Evolutionary conservation across 2,329 filamentous ascomycete genomes (phyloP).

Genomic region (Botrytis galanthina): DNA sequence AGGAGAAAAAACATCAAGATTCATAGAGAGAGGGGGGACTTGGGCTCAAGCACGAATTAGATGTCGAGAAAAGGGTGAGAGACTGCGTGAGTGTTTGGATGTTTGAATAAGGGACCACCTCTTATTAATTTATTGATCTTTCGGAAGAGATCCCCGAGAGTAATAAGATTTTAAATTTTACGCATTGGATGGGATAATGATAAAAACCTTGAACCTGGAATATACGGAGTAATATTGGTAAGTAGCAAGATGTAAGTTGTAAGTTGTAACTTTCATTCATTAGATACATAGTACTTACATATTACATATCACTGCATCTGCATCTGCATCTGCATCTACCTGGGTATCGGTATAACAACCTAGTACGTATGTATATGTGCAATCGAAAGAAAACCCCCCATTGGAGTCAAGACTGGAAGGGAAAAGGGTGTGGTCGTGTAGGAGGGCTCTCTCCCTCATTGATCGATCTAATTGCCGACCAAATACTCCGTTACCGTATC

Average conservation of each 20-base stretch:
- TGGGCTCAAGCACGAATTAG: background rate
- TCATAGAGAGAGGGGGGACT: background rate
- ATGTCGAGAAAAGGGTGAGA: background rate
- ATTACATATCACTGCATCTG: background rate
- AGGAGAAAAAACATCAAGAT: background rate
- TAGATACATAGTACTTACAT: background rate
- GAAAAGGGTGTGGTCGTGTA: background rate
- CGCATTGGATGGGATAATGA: background rate
- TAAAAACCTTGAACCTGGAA: constrained; percentile 7
- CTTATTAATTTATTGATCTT: background rate
- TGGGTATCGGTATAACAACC: background rate
- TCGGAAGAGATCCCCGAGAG: constrained; percentile 10
- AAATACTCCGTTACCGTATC: background rate
- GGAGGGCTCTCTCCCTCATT: background rate
- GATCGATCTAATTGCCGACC: constrained; percentile 5
- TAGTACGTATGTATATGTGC: background rate
- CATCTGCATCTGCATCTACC: background rate
- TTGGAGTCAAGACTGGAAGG: background rate
- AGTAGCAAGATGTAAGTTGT: background rate
- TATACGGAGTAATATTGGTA: background rate
- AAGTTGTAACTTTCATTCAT: background rate
- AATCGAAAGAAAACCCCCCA: background rate
- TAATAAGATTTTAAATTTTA: background rate
- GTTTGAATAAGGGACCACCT: background rate
- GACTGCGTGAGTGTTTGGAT: background rate